Percentiles rank a stretch among this genome's conserved stretches.
Conservation (phyloP, 192 early-diverging fungal species). For the Spinellus fusiger region DNA sequence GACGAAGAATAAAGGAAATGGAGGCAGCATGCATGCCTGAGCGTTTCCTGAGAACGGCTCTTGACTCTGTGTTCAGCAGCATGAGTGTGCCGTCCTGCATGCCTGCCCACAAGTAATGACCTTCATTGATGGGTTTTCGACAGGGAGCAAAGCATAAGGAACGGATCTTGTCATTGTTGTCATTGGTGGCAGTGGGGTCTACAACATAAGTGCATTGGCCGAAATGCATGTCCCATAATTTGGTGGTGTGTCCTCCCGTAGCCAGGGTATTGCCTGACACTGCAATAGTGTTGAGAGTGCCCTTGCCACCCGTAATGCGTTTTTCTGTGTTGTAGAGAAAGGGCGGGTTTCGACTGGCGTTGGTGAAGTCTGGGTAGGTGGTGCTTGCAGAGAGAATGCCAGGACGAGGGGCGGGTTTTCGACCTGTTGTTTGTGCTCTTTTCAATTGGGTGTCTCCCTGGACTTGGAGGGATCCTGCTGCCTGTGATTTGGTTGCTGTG, state of each 20-base stretch:
- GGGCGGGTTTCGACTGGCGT: constrained; percentile 54
- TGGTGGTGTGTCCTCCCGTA: constrained; percentile 39
- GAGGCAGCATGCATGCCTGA: constrained; percentile 40
- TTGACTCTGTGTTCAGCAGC: constrained; percentile 40
- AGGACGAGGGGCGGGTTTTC: background rate
- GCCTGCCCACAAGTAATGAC: constrained; percentile 60
- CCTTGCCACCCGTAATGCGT: constrained; percentile 37
- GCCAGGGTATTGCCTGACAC: constrained; percentile 43
- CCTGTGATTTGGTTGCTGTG: background rate
- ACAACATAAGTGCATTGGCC: constrained; percentile 43
- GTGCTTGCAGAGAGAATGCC: background rate
- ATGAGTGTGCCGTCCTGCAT: constrained; percentile 56
- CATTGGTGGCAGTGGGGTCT: constrained; percentile 43
- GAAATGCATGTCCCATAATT: constrained; percentile 36
- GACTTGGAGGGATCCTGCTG: background rate
- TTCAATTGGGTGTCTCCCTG: background rate
- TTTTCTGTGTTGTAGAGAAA: constrained; percentile 38
- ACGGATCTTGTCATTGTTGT: constrained; percentile 29
- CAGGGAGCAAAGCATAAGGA: constrained; percentile 49
- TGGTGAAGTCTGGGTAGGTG: constrained; percentile 42
- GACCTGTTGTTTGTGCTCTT: background rate
- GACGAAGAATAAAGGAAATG: constrained; percentile 52
- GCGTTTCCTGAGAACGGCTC: constrained; percentile 32
- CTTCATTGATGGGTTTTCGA: constrained; percentile 43
- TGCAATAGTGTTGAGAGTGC: constrained; percentile 40